These are phyloP conservation scores for Apium graveolens DNA, from an alignment of 129 eudicot genomes.

Conservation along the genomic window DNA sequence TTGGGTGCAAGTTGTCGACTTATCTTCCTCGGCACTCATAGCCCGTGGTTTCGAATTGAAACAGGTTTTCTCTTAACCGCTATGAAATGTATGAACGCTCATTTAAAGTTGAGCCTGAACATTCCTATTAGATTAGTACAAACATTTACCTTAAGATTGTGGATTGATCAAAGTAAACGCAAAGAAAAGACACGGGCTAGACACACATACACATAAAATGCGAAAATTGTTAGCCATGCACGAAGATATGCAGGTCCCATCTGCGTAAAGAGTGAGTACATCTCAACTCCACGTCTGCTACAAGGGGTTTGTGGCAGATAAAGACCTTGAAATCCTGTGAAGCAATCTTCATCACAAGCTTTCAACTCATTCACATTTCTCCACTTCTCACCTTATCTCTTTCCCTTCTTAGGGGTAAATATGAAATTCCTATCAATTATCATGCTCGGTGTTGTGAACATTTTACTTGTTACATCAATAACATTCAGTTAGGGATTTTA, in stretches of 20 bases:
- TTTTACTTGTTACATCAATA: not conserved
- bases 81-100: not conserved
- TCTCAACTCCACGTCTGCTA: not conserved
- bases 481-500: too few species aligned
- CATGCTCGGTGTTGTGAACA: not conserved
- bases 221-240: not conserved
- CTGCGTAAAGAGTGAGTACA: not conserved
- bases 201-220: not conserved
- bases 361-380: not conserved
- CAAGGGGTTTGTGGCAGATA: constrained; percentile 4
- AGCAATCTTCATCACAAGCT: constrained; percentile 7
- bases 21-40: not conserved
- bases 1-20: not conserved
- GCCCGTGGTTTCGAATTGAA: not conserved
- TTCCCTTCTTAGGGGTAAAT: not conserved
- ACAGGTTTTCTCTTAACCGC: not conserved
- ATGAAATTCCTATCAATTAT: not conserved
- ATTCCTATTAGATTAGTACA: too few species aligned
- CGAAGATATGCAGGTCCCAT: not conserved
- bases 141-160: not conserved
- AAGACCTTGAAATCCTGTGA: constrained; percentile 2
- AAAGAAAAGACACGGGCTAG: not conserved
- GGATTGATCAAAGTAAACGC: not conserved
- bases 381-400: not conserved
- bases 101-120: not conserved